phyloP scores from a whole-genome alignment of 176 grass and related monocot species.

The Lolium rigidum region DNA sequence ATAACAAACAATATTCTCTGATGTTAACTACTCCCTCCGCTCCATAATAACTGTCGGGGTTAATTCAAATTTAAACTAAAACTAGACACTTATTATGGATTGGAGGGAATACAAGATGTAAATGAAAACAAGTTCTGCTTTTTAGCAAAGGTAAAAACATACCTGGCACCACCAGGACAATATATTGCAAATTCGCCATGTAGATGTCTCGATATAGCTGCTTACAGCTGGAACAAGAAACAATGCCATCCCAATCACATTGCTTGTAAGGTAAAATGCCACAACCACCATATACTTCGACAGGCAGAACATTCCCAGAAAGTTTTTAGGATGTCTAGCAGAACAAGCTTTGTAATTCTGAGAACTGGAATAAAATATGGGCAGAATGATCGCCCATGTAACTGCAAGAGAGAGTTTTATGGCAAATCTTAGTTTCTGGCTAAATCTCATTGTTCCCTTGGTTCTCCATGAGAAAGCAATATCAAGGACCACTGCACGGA shows the following conservation, averaged over 20 bases:
- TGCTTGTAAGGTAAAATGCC: slow-evolving; percentile 72
- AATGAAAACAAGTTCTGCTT: background rate
- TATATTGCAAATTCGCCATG: slow-evolving; percentile 69
- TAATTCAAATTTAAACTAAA: too few species aligned
- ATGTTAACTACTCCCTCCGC: background rate
- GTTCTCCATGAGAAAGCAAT: slow-evolving; percentile 86
- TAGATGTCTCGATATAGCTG: slow-evolving; percentile 85
- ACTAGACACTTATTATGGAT: too few species aligned
- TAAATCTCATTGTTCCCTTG: slow-evolving; percentile 65
- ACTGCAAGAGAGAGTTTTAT: slow-evolving; percentile 75
- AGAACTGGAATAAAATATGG: slow-evolving; percentile 77
- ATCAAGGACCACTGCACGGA: slow-evolving; percentile 77
- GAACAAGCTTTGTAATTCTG: slow-evolving; percentile 76
- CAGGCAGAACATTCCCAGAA: slow-evolving; percentile 75
- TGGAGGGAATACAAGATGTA: background rate
- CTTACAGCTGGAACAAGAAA: slow-evolving; percentile 91
- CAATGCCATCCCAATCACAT: slow-evolving; percentile 86
- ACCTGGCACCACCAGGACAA: slow-evolving; percentile 97
- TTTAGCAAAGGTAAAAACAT: slow-evolving; percentile 25
- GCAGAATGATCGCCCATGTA: slow-evolving; percentile 77
- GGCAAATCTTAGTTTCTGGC: slow-evolving; percentile 76
- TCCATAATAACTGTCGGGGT: too few species aligned
- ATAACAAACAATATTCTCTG: slow-evolving; percentile 11
- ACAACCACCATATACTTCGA: slow-evolving; percentile 90
- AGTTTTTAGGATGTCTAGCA: slow-evolving; percentile 53